Evolutionary conservation across 306 rosid genomes (phyloP).

Genomic region (Ziziphus jujuba): DNA sequence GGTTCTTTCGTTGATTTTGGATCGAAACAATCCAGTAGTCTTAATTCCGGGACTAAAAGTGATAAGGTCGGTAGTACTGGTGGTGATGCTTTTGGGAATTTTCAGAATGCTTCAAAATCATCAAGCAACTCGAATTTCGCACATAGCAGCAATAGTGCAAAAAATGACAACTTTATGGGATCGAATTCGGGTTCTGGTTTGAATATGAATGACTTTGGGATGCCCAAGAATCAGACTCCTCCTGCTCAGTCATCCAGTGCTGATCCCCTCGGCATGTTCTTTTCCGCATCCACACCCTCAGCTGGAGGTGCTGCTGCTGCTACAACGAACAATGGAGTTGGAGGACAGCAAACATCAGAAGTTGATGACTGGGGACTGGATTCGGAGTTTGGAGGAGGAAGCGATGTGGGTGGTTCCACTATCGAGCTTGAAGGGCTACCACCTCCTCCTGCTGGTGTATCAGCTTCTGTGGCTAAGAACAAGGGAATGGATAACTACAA

Average conservation of each 20-base stretch:
- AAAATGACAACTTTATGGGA: slow-evolving; percentile 42
- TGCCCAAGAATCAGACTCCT: slow-evolving; percentile 36
- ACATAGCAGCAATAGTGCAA: slow-evolving; percentile 27
- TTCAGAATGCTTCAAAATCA: slow-evolving; percentile 71
- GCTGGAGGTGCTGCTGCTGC: slow-evolving; percentile 32
- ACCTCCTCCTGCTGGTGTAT: slow-evolving; percentile 90
- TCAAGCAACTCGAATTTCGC: slow-evolving; percentile 36
- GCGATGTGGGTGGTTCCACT: slow-evolving; percentile 67
- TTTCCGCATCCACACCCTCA: slow-evolving; percentile 48
- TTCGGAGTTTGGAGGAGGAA: slow-evolving; percentile 67
- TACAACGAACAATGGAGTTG: slow-evolving; percentile 30
- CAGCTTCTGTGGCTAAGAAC: slow-evolving; percentile 69
- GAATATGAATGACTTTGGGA: slow-evolving; percentile 42
- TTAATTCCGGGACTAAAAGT: slow-evolving; percentile 53
- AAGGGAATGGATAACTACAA: slow-evolving; percentile 93
- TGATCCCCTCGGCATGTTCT: slow-evolving; percentile 82
- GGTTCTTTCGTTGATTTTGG: slow-evolving; percentile 79
- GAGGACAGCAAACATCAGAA: slow-evolving; percentile 43
- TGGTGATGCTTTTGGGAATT: slow-evolving; percentile 74
- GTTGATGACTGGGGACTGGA: slow-evolving; percentile 85
- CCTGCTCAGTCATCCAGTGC: slow-evolving; percentile 45
- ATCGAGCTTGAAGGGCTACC: slow-evolving; percentile 98
- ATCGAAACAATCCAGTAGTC: slow-evolving; percentile 52
- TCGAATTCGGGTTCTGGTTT: slow-evolving; percentile 28
- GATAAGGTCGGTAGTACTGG: slow-evolving; percentile 19